Conservation (phyloP, 768 basidiomycete genomes). For the Strobilomyces confusus region DNA sequence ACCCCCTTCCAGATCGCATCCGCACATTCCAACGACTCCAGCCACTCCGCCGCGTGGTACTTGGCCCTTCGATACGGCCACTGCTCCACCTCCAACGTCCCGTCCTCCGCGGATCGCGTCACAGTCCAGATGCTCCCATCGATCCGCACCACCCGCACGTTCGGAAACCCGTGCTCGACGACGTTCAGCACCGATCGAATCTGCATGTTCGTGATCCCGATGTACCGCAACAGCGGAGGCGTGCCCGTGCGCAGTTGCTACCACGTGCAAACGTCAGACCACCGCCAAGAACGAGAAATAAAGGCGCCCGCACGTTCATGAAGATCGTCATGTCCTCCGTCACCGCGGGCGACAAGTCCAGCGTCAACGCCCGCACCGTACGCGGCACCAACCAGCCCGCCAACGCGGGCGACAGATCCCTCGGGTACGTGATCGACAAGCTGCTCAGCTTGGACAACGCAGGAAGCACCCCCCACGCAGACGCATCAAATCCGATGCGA, state of each 20-base stretch:
- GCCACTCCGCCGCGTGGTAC: conserved; percentile 56
- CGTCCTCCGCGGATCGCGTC: conserved; percentile 24
- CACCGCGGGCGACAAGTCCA: conserved; percentile 36
- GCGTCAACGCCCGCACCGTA: conserved; percentile 42
- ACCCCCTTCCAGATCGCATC: conserved; percentile 41
- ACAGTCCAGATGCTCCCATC: conserved; percentile 57
- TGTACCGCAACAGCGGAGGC: conserved; percentile 49
- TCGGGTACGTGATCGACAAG: conserved; percentile 59
- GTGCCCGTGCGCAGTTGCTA: conserved; percentile 61
- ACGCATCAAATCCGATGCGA: conserved; percentile 62
- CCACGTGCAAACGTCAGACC: neutral
- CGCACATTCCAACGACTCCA: conserved; percentile 62
- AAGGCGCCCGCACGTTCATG: conserved; percentile 33
- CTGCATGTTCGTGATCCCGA: conserved; percentile 51
- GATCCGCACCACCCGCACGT: conserved; percentile 52
- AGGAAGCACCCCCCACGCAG: conserved; percentile 68
- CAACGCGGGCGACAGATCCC: conserved; percentile 57
- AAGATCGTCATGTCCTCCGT: conserved; percentile 42
- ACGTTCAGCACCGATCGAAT: conserved; percentile 38
- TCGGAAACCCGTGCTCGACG: conserved; percentile 59
- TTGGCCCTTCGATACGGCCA: conserved; percentile 53
- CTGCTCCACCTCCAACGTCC: conserved; percentile 42
- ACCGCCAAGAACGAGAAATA: neutral
- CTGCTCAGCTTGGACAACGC: conserved; percentile 48
- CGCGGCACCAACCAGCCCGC: conserved; percentile 68